These are phyloP conservation scores for Orbilia javanica DNA, from an alignment of 2,329 filamentous ascomycete genomes.

Conservation along the genomic window DNA sequence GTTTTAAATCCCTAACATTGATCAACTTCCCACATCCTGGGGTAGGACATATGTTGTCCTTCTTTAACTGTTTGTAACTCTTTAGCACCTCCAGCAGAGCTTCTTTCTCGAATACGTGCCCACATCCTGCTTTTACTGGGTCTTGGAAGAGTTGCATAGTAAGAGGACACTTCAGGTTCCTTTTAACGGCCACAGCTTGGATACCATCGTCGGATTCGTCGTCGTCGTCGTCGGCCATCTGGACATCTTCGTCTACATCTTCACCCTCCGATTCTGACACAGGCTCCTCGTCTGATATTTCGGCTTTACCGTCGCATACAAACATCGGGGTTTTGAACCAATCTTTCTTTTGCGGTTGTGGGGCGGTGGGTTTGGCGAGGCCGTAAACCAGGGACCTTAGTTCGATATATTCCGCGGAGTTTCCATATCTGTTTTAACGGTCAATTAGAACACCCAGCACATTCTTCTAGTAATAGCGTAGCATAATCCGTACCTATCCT, in stretches of 20 bases:
- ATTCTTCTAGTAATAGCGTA: not conserved
- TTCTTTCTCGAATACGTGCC: slow-evolving; percentile 40
- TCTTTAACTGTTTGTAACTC: slow-evolving; percentile 38
- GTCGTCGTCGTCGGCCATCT: slow-evolving; percentile 37
- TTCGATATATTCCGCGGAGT: slow-evolving; percentile 46
- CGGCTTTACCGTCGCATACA: slow-evolving; percentile 28
- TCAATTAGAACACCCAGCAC: not conserved
- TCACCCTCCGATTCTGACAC: slow-evolving; percentile 46
- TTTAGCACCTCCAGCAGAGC: slow-evolving; percentile 33
- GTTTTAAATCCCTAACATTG: slow-evolving; percentile 29
- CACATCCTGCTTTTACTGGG: slow-evolving; percentile 42
- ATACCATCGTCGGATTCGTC: slow-evolving; percentile 50
- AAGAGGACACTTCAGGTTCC: slow-evolving; percentile 43
- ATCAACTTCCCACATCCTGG: slow-evolving; percentile 39
- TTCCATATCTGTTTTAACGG: slow-evolving; percentile 33
- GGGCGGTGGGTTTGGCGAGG: slow-evolving; percentile 33
- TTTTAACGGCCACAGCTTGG: slow-evolving; percentile 32
- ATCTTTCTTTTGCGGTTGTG: slow-evolving; percentile 47
- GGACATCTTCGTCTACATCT: slow-evolving; percentile 20
- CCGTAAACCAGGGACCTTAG: slow-evolving; percentile 41
- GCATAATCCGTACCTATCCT: slow-evolving; percentile 33
- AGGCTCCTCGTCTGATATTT: slow-evolving; percentile 47
- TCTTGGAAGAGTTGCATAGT: slow-evolving; percentile 50
- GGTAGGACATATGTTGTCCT: slow-evolving; percentile 35
- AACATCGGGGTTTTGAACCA: slow-evolving; percentile 56